Base-by-base conservation (phyloP, 495 filamentous ascomycete genomes). In the Trichoderma gamsii region DNA sequence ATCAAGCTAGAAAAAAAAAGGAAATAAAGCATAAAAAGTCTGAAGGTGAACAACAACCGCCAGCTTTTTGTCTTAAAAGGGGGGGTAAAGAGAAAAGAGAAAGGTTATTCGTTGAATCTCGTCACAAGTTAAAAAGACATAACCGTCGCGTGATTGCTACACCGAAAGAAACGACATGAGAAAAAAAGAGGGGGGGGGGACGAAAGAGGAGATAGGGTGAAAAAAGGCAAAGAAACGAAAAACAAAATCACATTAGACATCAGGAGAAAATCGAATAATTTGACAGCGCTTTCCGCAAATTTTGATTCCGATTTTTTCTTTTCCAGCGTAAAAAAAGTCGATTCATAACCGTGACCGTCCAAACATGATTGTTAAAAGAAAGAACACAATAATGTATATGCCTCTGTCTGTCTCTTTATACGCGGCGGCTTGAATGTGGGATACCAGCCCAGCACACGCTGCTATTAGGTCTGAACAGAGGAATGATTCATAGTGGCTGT, bases 401-500 rank as follows among this genome's bases (percentile, higher is more conserved):
- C 56, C 56, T 32, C 56, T 21, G 56, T 32, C 56, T 61, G 56
- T 32, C 56, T 61, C 27, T 29, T 61, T 11, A 16, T 49, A n/a
- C 1, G 56, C n/a, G 15, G 56, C 56, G 56, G 56, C 56, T 61
- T 32, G 56, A 61, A 32, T 32, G 25, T 61, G 56, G 56, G 56
- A 61, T 12, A 29, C 56, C 56, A 61, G 56, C 56, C 56, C 56
- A 32, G 56, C 23, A 61, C 56, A 32, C 27, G 56, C 27, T 61
- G 56, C 56, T 13, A 61, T 61, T 32, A 61, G 56, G 56, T 61
- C 56, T 29, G 32, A 61, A 61, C 27, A 61, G 56, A 61, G 27
- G 23, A 61, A n/a, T 61, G 56, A 27, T 11, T 61, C 56, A 21
- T 61, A 13, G n/a, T 32, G 23, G 56, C 27, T 23, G 27, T 12